These are phyloP conservation scores for Lachnellula hyalina DNA, from an alignment of 2,329 filamentous ascomycete genomes.

Conservation along the genomic window DNA sequence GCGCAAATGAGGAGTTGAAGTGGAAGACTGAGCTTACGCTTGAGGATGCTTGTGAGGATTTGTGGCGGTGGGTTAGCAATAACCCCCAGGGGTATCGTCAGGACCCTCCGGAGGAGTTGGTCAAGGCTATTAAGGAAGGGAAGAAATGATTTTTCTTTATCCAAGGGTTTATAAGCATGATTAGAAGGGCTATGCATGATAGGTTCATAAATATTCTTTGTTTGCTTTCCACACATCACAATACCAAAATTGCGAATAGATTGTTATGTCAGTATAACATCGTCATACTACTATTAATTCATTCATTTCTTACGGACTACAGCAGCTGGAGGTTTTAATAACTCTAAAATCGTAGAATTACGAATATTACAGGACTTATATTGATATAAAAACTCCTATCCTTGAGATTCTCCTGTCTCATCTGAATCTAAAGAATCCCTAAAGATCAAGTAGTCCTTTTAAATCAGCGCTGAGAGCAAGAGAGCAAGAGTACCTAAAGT, in stretches of 20 bases:
- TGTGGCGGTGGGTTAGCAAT: conserved; percentile 97
- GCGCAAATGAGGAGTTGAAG: conserved; percentile 80
- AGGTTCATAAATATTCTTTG: background rate
- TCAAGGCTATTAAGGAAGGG: conserved; percentile 54
- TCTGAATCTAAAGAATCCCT: too few relatives aligned
- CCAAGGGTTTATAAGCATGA: background rate
- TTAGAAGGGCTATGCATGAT: background rate
- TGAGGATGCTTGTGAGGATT: conserved; percentile 86
- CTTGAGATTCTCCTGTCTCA: too few relatives aligned
- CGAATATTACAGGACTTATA: too few relatives aligned
- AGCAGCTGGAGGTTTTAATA: too few relatives aligned
- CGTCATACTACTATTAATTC: background rate
- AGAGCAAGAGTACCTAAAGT: too few relatives aligned
- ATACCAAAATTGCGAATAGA: background rate
- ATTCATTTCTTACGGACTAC: background rate
- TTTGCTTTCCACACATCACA: background rate
- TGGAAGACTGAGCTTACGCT: conserved; percentile 91
- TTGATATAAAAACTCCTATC: too few relatives aligned
- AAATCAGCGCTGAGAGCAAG: too few relatives aligned
- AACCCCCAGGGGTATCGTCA: conserved; percentile 95
- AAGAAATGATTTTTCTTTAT: conserved; percentile 4
- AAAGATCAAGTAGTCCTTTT: too few relatives aligned
- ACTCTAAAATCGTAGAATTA: too few relatives aligned
- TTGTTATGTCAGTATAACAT: background rate
- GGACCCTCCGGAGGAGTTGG: conserved; percentile 75